phyloP scores from a whole-genome alignment of 345 rosid species.

The Clausena lansium region DNA sequence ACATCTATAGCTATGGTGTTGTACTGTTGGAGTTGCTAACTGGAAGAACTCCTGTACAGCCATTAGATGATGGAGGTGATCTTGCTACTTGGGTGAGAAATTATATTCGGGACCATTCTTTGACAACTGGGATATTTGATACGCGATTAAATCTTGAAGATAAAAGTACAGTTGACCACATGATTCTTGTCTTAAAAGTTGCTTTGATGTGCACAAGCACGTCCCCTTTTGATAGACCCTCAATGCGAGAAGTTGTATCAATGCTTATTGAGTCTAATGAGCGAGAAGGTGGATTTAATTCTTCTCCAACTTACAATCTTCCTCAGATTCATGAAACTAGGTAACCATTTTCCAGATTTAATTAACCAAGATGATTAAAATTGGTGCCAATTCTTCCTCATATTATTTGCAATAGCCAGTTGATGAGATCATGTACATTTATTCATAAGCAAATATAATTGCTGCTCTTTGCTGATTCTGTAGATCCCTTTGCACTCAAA shows the following conservation, averaged over 20 bases:
- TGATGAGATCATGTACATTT: constrained; percentile 6
- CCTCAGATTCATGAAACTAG: constrained; percentile 23
- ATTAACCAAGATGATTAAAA: constrained; percentile 17
- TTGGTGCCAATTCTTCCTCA: constrained; percentile 11
- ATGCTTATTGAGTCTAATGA: constrained; percentile 78
- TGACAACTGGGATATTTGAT: constrained; percentile 60
- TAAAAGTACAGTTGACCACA: constrained; percentile 50
- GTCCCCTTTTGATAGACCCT: constrained; percentile 76
- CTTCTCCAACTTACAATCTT: constrained; percentile 28
- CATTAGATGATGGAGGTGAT: constrained; percentile 87
- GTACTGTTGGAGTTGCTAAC: constrained; percentile 76
- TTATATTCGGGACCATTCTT: constrained; percentile 51
- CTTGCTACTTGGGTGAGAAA: constrained; percentile 71
- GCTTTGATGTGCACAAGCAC: constrained; percentile 72
- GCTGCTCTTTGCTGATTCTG: background rate
- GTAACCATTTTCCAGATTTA: constrained; percentile 17
- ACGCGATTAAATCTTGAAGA: constrained; percentile 58
- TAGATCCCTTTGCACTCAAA: constrained; percentile 1
- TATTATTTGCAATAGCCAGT: constrained; percentile 16
- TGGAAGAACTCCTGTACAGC: constrained; percentile 85
- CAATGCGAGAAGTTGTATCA: constrained; percentile 80
- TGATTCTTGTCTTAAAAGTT: constrained; percentile 73
- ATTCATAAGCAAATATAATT: background rate
- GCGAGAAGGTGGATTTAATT: constrained; percentile 39
- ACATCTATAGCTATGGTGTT: constrained; percentile 93